Evolutionary conservation across 257 asterid genomes (phyloP).

Genomic region (Cruciata laevipes): DNA sequence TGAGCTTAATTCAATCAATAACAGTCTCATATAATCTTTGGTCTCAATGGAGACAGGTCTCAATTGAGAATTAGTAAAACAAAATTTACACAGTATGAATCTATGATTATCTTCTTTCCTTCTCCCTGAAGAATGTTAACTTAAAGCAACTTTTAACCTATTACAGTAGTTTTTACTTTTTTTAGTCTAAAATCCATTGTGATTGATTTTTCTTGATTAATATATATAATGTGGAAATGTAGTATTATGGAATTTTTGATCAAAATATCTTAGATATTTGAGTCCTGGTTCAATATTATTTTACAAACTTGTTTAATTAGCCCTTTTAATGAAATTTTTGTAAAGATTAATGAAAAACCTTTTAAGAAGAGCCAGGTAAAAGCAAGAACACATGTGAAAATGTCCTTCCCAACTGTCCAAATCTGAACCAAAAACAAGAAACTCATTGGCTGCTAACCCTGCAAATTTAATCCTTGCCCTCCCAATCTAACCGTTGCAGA

Average conservation of each 20-base stretch:
- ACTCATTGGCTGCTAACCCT: background rate
- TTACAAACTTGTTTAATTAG: no score
- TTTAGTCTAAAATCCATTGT: no score
- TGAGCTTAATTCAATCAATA: no score
- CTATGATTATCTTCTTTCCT: background rate
- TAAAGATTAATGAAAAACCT: background rate
- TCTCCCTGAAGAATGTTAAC: background rate
- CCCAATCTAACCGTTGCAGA: slow-evolving; percentile 6
- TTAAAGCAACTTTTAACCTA: background rate
- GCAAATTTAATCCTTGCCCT: background rate
- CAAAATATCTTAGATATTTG: background rate
- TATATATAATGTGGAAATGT: no score
- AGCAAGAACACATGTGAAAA: background rate
- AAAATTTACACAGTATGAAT: background rate
- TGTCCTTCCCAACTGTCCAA: background rate
- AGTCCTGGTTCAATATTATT: background rate
- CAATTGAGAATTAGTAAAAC: no score
- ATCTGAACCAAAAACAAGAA: slow-evolving; percentile 1
- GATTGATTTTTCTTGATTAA: no score
- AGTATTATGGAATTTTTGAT: no score
- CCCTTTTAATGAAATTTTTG: no score
- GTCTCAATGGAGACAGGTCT: no score
- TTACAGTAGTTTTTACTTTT: no score
- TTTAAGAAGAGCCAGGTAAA: background rate
- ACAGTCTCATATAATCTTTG: no score